phyloP scores from a whole-genome alignment of 2,329 filamentous ascomycete genomes.

The Neodidymelliopsis sp. region DNA sequence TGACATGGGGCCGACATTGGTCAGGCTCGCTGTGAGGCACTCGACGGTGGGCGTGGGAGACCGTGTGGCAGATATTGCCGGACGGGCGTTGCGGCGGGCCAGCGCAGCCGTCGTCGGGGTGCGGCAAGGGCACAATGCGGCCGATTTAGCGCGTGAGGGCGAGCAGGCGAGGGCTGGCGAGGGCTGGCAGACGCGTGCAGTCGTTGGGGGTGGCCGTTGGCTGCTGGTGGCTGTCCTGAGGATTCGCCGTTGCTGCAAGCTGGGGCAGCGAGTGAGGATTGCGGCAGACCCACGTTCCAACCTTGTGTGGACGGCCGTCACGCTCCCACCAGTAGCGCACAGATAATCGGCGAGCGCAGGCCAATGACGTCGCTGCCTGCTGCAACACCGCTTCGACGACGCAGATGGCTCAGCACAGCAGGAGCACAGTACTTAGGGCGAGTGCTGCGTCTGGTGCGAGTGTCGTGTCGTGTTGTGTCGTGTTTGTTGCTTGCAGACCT shows the following conservation, averaged over 20 bases:
- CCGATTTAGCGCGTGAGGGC: constrained; percentile 21
- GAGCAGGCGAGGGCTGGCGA: constrained; percentile 29
- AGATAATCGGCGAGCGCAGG: constrained; percentile 28
- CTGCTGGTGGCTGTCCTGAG: not conserved
- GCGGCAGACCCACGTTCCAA: constrained; percentile 40
- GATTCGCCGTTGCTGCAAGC: constrained; percentile 14
- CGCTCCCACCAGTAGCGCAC: constrained; percentile 27
- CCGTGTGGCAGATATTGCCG: constrained; percentile 45
- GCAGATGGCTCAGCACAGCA: constrained; percentile 1
- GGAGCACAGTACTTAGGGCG: constrained; percentile 10
- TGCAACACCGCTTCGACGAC: constrained; percentile 16
- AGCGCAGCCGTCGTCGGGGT: constrained; percentile 24
- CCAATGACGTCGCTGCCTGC: constrained; percentile 34
- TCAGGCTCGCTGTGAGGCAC: constrained; percentile 40
- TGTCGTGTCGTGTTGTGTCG: not conserved
- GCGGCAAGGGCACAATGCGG: constrained; percentile 20
- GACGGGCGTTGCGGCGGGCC: constrained; percentile 30
- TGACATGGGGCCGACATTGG: constrained; percentile 56
- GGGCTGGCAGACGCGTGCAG: constrained; percentile 22
- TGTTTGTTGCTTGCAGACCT: not conserved
- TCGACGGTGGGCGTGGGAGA: constrained; percentile 38
- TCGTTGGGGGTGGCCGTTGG: constrained; percentile 10
- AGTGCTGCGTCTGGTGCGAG: constrained; percentile 2
- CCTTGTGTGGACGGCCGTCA: constrained; percentile 33
- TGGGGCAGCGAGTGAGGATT: constrained; percentile 31